These are phyloP conservation scores for Candida yuanshanica DNA, from an alignment of 805 yeast genomes.

Conservation along the genomic window DNA sequence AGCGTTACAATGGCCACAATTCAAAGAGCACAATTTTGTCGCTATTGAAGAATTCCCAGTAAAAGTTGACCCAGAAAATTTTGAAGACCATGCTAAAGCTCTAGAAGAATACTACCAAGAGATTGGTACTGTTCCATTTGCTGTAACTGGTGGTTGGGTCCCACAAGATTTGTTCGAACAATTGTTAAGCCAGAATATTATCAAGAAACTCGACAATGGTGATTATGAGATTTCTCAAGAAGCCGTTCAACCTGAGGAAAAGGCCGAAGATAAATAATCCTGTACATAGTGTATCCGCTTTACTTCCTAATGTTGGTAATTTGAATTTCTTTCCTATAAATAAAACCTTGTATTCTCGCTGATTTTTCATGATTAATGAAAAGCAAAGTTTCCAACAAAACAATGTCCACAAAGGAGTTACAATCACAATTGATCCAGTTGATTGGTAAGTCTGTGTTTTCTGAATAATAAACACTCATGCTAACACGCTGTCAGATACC, in stretches of 20 bases:
- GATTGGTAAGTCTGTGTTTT: constrained; percentile 10
- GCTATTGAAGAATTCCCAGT: constrained; percentile 53
- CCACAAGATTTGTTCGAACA: constrained; percentile 89
- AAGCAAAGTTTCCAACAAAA: not conserved
- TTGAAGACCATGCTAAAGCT: constrained; percentile 50
- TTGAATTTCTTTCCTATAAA: no score
- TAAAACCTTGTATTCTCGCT: no score
- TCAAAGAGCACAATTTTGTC: constrained; percentile 52
- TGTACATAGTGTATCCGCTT: constrained; percentile 4
- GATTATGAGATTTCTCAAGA: constrained; percentile 32
- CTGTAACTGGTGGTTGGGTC: constrained; percentile 91
- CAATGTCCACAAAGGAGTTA: constrained; percentile 8
- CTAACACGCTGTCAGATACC: constrained; percentile 7
- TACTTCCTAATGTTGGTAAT: no score
- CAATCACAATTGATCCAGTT: constrained; percentile 16
- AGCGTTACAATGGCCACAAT: constrained; percentile 63
- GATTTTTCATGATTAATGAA: no score
- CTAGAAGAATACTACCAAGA: constrained; percentile 65
- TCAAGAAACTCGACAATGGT: constrained; percentile 57
- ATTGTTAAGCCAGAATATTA: constrained; percentile 59
- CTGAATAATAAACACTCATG: not conserved
- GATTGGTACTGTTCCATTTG: constrained; percentile 69
- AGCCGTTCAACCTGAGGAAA: constrained; percentile 1
- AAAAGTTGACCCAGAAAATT: constrained; percentile 48
- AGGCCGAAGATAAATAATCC: not conserved